These are phyloP conservation scores for Lonicera japonica DNA, from an alignment of 129 eudicot species.

Conservation along the genomic window DNA sequence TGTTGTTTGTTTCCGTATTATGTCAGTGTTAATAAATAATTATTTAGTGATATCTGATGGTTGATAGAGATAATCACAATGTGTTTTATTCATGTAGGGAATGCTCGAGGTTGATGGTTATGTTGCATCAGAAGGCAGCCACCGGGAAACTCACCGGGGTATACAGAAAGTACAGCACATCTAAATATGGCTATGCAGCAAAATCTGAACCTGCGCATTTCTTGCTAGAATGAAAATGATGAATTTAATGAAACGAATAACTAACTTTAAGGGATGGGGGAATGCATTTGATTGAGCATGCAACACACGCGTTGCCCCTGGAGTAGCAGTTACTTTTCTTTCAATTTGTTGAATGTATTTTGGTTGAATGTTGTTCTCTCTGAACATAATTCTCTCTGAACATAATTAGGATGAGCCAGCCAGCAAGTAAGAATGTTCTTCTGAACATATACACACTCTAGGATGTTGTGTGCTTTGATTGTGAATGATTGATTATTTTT, in stretches of 20 bases:
- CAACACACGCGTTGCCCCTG: slow-evolving; percentile 26
- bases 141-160: slow-evolving; percentile 68
- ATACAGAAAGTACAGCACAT: slow-evolving; percentile 60
- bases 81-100: slow-evolving; percentile 34
- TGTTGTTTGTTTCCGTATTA: slow-evolving; percentile 1
- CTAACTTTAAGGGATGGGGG: background rate
- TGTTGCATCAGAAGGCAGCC: slow-evolving; percentile 56
- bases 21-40: background rate
- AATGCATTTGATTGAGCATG: slow-evolving; percentile 14
- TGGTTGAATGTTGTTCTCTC: slow-evolving; percentile 1
- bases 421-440: slow-evolving; percentile 18
- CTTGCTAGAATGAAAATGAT: slow-evolving; percentile 36
- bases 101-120: slow-evolving; percentile 71
- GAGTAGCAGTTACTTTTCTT: background rate
- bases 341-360: no score
- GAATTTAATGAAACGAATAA: background rate
- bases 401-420: background rate
- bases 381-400: slow-evolving; percentile 3
- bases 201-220: slow-evolving; percentile 59
- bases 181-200: slow-evolving; percentile 63
- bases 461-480: background rate
- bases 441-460: slow-evolving; percentile 6
- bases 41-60: background rate
- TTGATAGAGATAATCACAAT: background rate
- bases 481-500: background rate